Evolutionary conservation across 495 filamentous ascomycete species (phyloP), one percentile per base, ranked within the genome.

Genomic region (Saxispiralis lemnorum): DNA sequence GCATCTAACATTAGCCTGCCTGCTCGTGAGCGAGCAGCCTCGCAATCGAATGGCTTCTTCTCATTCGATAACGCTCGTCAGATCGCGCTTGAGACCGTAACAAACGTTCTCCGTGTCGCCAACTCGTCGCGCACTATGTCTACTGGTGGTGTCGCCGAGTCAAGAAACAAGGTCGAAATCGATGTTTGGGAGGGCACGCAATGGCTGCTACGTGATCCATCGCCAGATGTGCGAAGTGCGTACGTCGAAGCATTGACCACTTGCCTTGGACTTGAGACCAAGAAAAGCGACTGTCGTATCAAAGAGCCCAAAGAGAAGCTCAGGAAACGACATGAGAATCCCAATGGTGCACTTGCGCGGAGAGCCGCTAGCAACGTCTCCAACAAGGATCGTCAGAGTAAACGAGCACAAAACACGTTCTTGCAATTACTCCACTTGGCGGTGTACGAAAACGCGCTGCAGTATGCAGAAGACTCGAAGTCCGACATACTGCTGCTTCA

Each of bases 141-240:
- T 2, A 70, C 71, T 43, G 65, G 74, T 37, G 71, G 66, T 44
- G 65, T 72, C 0, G 73, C 69, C 10, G 69, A 85, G 35, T 73
- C 73, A 1, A 72, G 87, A 46, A 82, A 78, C 52, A 71, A 62
- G 24, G 82, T 93, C 1, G 74, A 76, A 2, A 68, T 88, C 31
- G 68, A 79, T 31, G 78, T 83, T 0, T 95, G 87, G 87, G 83
- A 93, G 59, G 83, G 83, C 11, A 92, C 86, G 0, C 83, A 93
- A 43, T 89, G 82, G 76, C 71, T 95, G 36, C 63, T 93, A 16
- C 72, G 80, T 14, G 87, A 93, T 54, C 66, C 73, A 10, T 76
- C 85, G 51, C 71, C 69, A 15, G 67, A 75, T 16, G 86, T 93
- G 35, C 71, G 85, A 37, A 76, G 76, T 53, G 81, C 84, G 1